Base-by-base conservation (phyloP, 2,329 filamentous ascomycete genomes). In the Beauveria varroae region DNA sequence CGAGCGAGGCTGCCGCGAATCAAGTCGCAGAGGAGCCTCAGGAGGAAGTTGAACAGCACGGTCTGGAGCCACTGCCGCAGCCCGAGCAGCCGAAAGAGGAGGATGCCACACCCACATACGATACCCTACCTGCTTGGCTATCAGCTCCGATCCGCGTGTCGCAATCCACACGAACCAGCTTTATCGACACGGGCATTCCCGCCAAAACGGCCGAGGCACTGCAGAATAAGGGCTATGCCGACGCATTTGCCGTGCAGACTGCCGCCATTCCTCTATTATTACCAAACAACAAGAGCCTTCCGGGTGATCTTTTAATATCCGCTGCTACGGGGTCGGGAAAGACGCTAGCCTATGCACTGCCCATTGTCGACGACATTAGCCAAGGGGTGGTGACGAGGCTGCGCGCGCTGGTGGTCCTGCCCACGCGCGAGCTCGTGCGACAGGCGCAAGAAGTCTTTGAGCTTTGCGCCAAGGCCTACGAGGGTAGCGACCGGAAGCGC, bases 291-390 rank as follows among this genome's bases (percentile, higher is more conserved):
- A 78, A 82, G 61, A 77, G 82, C 41, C 81, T 86, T 41, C 76
- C 83, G 1, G 89, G 91, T 5, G 95, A 99, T 72, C 75, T 99
- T 5, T 88, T 96, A 50, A 87, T 99, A 3, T 95, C 92, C 8
- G 95, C 96, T 0, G 90, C 93, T 1, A 99, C 95, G 0, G 95
- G 95, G 9, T 98, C 95, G 0, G 95, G 95, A 61, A 99, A 99
- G 72, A 99, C 95, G 0, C 74, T 99, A 18, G 89, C 93, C 0
- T 99, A 99, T 69, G 85, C 93, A 0, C 77, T 99, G 3, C 95
- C 95, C 0, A 86, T 99, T 62, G 82, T 96, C 4, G 85, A 91
- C 51, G 86, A 88, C 56, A 78, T 99, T 54, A 87, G 88, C 65
- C 79, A 83, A 37, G 81, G 82, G 16, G 76, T 77, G 24, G 80